A percentile compares a stretch with the other conserved stretches of the same genome.
Conservation (phyloP, 305 asterid species). For the Solanum hybrid region DNA sequence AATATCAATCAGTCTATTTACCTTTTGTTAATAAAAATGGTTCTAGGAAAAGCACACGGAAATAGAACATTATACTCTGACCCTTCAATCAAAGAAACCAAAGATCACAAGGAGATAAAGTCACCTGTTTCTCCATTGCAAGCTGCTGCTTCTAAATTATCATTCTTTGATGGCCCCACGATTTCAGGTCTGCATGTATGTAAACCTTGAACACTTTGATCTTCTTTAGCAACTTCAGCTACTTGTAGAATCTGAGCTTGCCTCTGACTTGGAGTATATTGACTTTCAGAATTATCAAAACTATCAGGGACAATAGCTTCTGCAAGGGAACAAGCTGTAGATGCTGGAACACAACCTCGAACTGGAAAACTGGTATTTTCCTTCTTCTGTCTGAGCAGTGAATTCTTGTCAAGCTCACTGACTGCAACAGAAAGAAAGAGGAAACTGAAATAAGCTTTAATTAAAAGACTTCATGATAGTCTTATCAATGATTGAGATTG, state of each 20-base stretch:
- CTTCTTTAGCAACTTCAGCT: conserved; percentile 27
- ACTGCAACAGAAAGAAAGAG: conserved; percentile 23
- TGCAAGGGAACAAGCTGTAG: conserved; percentile 24
- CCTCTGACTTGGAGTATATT: conserved; percentile 1
- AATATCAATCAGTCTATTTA: background rate
- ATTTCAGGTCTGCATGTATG: conserved; percentile 11
- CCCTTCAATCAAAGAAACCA: conserved; percentile 11
- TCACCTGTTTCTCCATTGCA: conserved; percentile 25
- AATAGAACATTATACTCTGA: conserved; percentile 4
- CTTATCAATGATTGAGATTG: conserved; percentile 9
- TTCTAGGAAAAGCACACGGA: background rate
- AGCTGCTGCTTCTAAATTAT: conserved; percentile 29
- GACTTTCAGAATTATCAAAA: conserved; percentile 42
- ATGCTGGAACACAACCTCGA: conserved; percentile 23
- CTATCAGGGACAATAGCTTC: conserved; percentile 58
- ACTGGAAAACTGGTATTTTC: conserved; percentile 14
- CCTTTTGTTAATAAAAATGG: background rate
- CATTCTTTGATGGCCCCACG: conserved; percentile 6
- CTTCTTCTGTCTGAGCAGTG: conserved; percentile 18
- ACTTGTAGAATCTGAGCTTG: conserved; percentile 22
- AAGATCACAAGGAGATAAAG: conserved; percentile 6
- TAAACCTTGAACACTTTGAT: conserved; percentile 12
- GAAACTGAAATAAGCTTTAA: conserved; percentile 13
- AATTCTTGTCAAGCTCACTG: conserved; percentile 24
- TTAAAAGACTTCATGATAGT: background rate